Evolutionary conservation across 1,284 basidiomycete genomes (phyloP).

Genomic region (Heterobasidion irregulare): DNA sequence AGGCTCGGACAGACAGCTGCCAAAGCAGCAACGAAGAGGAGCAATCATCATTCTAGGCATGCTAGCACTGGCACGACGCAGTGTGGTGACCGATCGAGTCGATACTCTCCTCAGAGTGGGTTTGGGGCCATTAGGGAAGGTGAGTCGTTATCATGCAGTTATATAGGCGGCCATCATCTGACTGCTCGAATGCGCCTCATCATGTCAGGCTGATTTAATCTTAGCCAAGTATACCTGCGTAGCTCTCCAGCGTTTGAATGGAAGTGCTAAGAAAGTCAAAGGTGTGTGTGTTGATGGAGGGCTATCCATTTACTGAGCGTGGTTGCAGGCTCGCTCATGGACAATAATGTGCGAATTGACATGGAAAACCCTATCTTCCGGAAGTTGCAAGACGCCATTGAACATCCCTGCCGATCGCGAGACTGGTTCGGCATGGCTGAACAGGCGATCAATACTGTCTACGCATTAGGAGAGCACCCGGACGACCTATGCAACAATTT

Average conservation of each 20-base stretch:
- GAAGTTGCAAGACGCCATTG: constrained; percentile 73
- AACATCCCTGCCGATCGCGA: constrained; percentile 72
- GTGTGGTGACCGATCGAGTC: constrained; percentile 82
- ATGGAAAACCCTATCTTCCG: constrained; percentile 88
- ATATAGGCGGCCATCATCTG: background rate
- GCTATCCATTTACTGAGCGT: background rate
- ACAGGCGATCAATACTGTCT: constrained; percentile 95
- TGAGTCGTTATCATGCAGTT: constrained; percentile 18
- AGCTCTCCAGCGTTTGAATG: constrained; percentile 86
- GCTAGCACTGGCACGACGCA: constrained; percentile 82
- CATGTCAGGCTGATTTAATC: constrained; percentile 68
- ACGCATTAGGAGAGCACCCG: constrained; percentile 90
- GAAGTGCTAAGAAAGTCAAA: constrained; percentile 96
- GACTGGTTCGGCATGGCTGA: constrained; percentile 97
- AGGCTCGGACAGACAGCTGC: constrained; percentile 72
- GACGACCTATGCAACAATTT: constrained; percentile 79
- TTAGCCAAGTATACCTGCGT: constrained; percentile 93
- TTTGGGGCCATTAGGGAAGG: constrained; percentile 81
- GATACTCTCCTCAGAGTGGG: constrained; percentile 85
- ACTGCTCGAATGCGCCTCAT: background rate
- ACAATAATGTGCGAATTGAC: constrained; percentile 81
- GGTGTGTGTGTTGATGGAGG: constrained; percentile 35
- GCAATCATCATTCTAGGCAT: constrained; percentile 95
- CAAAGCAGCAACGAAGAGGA: constrained; percentile 80
- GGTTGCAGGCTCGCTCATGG: constrained; percentile 68